These are phyloP conservation scores for Linnemannia hyalina DNA, from an alignment of 192 early-diverging fungal species.

Conservation along the genomic window DNA sequence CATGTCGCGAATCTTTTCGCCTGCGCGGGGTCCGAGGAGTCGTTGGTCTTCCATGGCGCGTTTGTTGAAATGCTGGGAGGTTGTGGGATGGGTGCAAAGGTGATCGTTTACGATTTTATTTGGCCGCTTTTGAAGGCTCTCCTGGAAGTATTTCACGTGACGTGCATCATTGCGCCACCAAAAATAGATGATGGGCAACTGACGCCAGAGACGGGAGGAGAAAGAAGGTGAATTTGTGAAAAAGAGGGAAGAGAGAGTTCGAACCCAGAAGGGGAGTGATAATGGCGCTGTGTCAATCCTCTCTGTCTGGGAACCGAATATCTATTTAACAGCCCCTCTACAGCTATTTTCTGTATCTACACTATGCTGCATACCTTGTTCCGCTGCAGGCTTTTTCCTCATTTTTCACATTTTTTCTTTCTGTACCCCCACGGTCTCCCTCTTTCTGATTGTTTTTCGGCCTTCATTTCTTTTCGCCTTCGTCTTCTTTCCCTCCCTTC, in stretches of 20 bases:
- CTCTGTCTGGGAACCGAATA: not conserved
- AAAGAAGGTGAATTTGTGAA: not conserved
- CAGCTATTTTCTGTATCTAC: not conserved
- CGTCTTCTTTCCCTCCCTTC: not conserved
- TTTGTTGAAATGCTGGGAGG: not conserved
- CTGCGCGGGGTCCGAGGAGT: constrained; percentile 46
- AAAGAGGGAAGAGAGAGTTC: not conserved
- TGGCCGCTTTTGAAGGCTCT: not conserved
- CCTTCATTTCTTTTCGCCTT: not conserved
- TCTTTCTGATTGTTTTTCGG: not conserved
- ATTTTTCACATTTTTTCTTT: no score
- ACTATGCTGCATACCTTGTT: not conserved
- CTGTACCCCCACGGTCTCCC: not conserved
- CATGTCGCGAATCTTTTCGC: constrained; percentile 57
- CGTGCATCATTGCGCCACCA: not conserved
- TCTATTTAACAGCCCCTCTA: not conserved
- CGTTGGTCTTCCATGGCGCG: constrained; percentile 40
- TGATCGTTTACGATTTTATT: not conserved
- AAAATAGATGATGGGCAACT: not conserved
- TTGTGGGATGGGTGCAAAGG: not conserved
- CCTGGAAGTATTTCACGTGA: not conserved
- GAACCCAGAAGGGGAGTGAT: not conserved
- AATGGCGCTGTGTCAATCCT: not conserved
- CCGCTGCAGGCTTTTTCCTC: no score
- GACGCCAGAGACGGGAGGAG: not conserved